phyloP scores from a whole-genome alignment of 2,329 filamentous ascomycete genomes.

The Beauveria brongniartii region DNA sequence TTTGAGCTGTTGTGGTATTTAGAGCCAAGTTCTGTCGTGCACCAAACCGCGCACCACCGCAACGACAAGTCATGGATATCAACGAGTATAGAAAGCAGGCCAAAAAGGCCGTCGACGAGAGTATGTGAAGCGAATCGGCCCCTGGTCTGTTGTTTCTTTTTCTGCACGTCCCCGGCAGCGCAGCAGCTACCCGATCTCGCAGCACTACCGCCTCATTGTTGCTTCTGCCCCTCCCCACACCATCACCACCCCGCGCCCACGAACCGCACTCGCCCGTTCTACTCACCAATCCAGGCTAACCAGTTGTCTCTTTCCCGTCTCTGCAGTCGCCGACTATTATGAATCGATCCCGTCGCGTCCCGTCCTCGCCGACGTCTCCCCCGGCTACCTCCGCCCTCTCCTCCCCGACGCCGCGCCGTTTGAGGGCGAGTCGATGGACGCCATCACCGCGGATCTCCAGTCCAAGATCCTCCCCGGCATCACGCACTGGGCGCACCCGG shows the following conservation, averaged over 20 bases:
- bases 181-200: not conserved
- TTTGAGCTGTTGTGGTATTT: not conserved
- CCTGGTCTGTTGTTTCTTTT: conserved; percentile 4
- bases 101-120: conserved; percentile 72
- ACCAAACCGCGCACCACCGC: not conserved
- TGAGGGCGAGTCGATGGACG: conserved; percentile 63
- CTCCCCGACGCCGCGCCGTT: conserved; percentile 60
- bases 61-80: conserved; percentile 57
- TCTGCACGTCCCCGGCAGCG: not conserved
- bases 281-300: not conserved
- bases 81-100: conserved; percentile 71
- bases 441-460: conserved; percentile 78
- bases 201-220: not conserved
- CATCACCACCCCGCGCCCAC: not conserved
- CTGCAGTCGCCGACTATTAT: conserved; percentile 73
- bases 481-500: conserved; percentile 90
- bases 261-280: not conserved
- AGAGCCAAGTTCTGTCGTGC: not conserved
- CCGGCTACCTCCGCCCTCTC: conserved; percentile 76
- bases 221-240: not conserved
- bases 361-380: conserved; percentile 70
- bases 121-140: conserved; percentile 39
- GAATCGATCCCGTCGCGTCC: conserved; percentile 60
- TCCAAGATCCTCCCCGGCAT: conserved; percentile 82
- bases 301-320: no score